Base-by-base conservation (phyloP, 345 rosid species). In the Barbarea vulgaris region DNA sequence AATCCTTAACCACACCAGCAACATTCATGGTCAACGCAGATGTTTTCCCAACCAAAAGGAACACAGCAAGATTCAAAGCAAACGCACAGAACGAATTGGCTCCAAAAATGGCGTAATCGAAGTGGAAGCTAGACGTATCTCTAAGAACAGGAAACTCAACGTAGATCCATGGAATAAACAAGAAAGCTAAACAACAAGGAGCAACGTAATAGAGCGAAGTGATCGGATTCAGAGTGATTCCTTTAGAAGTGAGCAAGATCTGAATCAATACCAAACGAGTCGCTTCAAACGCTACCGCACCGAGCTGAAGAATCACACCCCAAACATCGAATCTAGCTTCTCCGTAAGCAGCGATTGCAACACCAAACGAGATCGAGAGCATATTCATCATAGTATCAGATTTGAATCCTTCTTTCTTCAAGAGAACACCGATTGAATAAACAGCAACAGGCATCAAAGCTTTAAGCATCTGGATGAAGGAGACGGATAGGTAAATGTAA, bases 21-120 rank as follows among this genome's bases (percentile, higher is more conserved):
- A 93, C 98, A 77, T 93, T 93, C 98, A 93, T 93, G 10, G 98
- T 91, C 89, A 93, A 79, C 24, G 98, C 98, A 3, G 98, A 93
- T 6, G 98, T 93, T 79, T 93, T 93, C 6, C 98, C 98, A 9
- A 94, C 97, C 7, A 94, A 96, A 70, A 94, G 78, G 82, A 94
- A 94, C 79, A 94, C 98, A 9, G 97, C 98, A 0, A 91, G 89
- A 73, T 94, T 94, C 85, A 94, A 51, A 0, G 96, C 97, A 7
- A 94, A 94, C 0, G 98, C 97, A 64, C 98, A 94, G 1, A 90
- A 1, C 4, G 97, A 90, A 77, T 94, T 94, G 68, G 96, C 88
- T 17, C 98, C 98, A 41, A 94, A 94, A 11, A 94, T 78, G 1
- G 82, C 88, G 82, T 89, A 94, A 87, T 94, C 97, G 11, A 94